Conservation (phyloP, 2,329 filamentous ascomycete genomes). For the Juglanconis juglandina region DNA sequence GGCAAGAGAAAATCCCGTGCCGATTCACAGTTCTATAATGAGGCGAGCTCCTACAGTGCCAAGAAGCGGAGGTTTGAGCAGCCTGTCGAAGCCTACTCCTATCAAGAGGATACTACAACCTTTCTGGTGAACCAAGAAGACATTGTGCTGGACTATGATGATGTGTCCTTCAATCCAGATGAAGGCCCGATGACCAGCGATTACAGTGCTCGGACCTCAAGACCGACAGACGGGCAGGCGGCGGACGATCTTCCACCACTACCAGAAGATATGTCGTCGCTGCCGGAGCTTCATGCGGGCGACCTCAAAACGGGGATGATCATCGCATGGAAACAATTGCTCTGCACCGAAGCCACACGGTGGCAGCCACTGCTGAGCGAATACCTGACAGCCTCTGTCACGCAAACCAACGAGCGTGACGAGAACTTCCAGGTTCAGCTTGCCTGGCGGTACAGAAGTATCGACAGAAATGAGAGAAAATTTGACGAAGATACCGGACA, state of each 20-base stretch:
- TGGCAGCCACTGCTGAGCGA: constrained; percentile 64
- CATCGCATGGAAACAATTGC: constrained; percentile 65
- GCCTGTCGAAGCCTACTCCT: neutral
- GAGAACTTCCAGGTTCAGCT: constrained; percentile 57
- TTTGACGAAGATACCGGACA: constrained; percentile 67
- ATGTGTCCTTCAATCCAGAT: constrained; percentile 24
- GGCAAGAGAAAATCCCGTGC: constrained; percentile 47
- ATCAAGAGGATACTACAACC: neutral
- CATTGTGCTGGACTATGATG: constrained; percentile 40
- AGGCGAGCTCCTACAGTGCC: constrained; percentile 21
- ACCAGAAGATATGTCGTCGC: constrained; percentile 51
- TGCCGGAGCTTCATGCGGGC: constrained; percentile 47
- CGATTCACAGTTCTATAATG: constrained; percentile 39
- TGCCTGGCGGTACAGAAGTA: constrained; percentile 63
- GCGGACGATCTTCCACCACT: constrained; percentile 61
- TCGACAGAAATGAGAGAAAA: constrained; percentile 52
- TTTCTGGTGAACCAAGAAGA: constrained; percentile 18
- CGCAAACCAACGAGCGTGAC: constrained; percentile 51
- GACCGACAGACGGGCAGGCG: constrained; percentile 29
- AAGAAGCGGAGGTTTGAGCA: constrained; percentile 50
- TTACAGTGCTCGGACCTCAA: neutral
- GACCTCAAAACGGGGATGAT: constrained; percentile 58
- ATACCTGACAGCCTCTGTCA: constrained; percentile 61
- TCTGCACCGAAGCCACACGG: constrained; percentile 57
- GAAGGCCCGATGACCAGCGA: constrained; percentile 26